Percentiles rank a stretch among this genome's conserved stretches.
Conservation (phyloP, 306 rosid genomes). For the Cucurbita moschata region DNA sequence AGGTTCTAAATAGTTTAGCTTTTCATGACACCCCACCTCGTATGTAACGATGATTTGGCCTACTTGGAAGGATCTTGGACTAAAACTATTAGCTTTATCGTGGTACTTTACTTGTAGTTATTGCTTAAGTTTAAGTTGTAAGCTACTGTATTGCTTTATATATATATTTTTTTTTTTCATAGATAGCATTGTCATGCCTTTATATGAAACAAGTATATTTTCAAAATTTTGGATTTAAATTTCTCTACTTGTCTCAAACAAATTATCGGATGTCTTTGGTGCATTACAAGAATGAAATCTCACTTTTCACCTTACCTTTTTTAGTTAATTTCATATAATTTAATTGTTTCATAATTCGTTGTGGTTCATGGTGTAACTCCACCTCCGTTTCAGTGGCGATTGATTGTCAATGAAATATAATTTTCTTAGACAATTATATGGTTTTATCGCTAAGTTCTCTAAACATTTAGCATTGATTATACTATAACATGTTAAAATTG, state of each 20-base stretch:
- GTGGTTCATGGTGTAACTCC: background rate
- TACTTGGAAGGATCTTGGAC: conserved; percentile 96
- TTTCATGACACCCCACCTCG: conserved; percentile 76
- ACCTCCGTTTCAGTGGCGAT: too few relatives aligned
- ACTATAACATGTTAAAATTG: too few relatives aligned
- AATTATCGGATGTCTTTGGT: background rate
- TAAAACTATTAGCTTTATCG: conserved; percentile 67
- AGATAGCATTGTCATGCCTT: background rate
- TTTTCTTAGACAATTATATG: too few relatives aligned
- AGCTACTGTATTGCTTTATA: background rate
- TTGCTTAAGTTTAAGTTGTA: background rate
- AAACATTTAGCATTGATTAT: too few relatives aligned
- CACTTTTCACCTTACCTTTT: background rate
- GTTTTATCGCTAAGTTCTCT: too few relatives aligned
- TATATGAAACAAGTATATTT: background rate
- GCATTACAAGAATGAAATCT: background rate
- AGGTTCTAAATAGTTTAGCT: conserved; percentile 24
- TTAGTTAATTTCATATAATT: background rate
- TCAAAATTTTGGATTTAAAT: background rate
- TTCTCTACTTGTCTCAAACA: background rate
- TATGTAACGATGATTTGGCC: conserved; percentile 78
- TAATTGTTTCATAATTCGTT: background rate
- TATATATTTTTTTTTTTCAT: too few relatives aligned
- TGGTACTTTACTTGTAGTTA: conserved; percentile 16
- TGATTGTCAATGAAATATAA: too few relatives aligned